Evolutionary conservation across 2,329 filamentous ascomycete genomes (phyloP).

Genomic region (Moelleriella libera): DNA sequence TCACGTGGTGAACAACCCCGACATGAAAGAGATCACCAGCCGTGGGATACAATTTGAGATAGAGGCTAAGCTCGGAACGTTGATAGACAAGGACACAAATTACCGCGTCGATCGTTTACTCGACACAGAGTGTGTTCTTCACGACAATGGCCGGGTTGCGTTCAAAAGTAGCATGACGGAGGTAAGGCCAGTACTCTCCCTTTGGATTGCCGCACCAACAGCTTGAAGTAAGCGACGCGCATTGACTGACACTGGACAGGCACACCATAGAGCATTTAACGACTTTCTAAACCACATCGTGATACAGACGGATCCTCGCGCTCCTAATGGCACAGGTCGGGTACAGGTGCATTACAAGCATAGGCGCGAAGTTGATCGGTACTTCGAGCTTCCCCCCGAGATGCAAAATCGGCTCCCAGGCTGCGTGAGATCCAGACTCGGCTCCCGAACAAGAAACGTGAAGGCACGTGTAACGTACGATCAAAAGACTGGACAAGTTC

Average conservation of each 20-base stretch:
- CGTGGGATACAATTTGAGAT: constrained; percentile 72
- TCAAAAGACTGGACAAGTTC: constrained; percentile 51
- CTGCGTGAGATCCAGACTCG: constrained; percentile 45
- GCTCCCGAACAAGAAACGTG: constrained; percentile 28
- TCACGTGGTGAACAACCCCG: constrained; percentile 53
- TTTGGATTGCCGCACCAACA: not conserved
- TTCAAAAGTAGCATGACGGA: constrained; percentile 89
- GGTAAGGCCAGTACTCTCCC: constrained; percentile 33
- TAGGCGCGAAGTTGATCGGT: constrained; percentile 68
- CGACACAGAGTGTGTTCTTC: constrained; percentile 55
- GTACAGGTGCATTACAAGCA: constrained; percentile 68
- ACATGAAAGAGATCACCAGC: constrained; percentile 47
- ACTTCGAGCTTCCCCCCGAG: constrained; percentile 57
- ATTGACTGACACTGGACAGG: constrained; percentile 24
- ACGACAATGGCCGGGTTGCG: constrained; percentile 42
- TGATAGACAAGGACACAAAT: constrained; percentile 60
- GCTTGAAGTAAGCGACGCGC: too few relatives aligned
- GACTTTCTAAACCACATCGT: constrained; percentile 65
- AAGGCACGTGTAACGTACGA: constrained; percentile 57
- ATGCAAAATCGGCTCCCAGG: constrained; percentile 48
- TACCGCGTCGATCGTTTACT: constrained; percentile 55
- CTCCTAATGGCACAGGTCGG: constrained; percentile 30
- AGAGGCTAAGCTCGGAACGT: constrained; percentile 79
- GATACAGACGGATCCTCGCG: constrained; percentile 39
- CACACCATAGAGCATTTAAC: constrained; percentile 73